Conservation (phyloP, 129 eudicot genomes). For the Flaveria robusta region DNA sequence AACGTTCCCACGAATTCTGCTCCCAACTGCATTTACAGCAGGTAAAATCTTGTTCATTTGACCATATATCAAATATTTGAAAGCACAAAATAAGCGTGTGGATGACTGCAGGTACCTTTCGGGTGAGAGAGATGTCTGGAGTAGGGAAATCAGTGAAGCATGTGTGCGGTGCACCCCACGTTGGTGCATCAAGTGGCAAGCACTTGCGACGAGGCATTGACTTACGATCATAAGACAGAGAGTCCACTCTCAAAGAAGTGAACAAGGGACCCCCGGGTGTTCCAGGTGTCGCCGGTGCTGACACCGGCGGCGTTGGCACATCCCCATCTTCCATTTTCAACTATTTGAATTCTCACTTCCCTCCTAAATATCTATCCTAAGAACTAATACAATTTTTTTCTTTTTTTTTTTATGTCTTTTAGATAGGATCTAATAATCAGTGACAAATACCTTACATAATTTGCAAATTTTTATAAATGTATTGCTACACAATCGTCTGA, state of each 20-base stretch:
- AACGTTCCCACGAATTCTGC: constrained; percentile 93
- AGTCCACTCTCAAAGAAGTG: constrained; percentile 51
- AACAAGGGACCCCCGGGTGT: constrained; percentile 63
- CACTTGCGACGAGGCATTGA: constrained; percentile 67
- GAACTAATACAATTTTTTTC: neutral
- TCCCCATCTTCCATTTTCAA: constrained; percentile 47
- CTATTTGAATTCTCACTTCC: neutral
- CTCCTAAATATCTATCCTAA: neutral
- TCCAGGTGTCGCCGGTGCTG: constrained; percentile 70
- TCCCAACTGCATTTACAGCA: constrained; percentile 48
- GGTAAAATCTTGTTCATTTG: neutral
- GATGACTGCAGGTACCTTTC: constrained; percentile 33
- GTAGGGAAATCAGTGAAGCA: constrained; percentile 42
- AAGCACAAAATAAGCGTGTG: neutral
- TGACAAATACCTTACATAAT: constrained; percentile 33
- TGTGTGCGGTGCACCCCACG: constrained; percentile 34
- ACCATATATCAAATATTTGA: neutral
- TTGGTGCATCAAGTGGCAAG: constrained; percentile 45
- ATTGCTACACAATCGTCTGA: constrained; percentile 33
- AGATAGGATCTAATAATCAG: constrained; percentile 3
- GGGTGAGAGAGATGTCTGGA: constrained; percentile 38
- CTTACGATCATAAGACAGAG: constrained; percentile 60
- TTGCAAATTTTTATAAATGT: constrained; percentile 40
- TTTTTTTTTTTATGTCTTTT: neutral
- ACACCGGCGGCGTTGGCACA: constrained; percentile 38